These are phyloP conservation scores for Chlamydomonas incerta DNA, from an alignment of 139 green algal genomes.

Conservation along the genomic window DNA sequence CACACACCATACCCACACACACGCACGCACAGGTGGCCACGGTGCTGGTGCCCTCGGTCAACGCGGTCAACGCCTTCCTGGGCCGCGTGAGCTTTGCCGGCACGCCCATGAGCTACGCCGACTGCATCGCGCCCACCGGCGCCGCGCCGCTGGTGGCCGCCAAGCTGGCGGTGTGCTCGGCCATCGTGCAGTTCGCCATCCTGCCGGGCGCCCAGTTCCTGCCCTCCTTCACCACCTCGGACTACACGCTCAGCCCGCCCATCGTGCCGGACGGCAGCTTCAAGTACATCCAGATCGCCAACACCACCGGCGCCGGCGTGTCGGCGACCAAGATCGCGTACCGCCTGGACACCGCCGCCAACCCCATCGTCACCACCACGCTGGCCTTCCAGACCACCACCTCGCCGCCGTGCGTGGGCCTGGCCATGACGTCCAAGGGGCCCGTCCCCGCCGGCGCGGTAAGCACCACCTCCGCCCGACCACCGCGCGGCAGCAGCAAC, in stretches of 20 bases:
- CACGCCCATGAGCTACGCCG: background rate
- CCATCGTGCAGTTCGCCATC: background rate
- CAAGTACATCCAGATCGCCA: background rate
- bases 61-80: background rate
- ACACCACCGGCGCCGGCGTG: background rate
- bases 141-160: background rate
- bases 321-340: background rate
- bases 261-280: background rate
- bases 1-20: no score
- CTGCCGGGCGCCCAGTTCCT: background rate
- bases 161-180: background rate
- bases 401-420: background rate
- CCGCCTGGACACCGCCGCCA: background rate
- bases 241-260: background rate
- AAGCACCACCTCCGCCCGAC: background rate
- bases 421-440: background rate
- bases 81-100: background rate
- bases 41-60: background rate
- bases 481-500: no score
- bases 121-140: background rate
- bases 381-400: background rate
- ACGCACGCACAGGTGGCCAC: background rate
- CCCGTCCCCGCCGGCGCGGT: slow-evolving; percentile 18
- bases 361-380: background rate
- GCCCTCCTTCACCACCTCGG: background rate